phyloP scores from a whole-genome alignment of 2,329 filamentous ascomycete genomes.

The Cercospora sojina region DNA sequence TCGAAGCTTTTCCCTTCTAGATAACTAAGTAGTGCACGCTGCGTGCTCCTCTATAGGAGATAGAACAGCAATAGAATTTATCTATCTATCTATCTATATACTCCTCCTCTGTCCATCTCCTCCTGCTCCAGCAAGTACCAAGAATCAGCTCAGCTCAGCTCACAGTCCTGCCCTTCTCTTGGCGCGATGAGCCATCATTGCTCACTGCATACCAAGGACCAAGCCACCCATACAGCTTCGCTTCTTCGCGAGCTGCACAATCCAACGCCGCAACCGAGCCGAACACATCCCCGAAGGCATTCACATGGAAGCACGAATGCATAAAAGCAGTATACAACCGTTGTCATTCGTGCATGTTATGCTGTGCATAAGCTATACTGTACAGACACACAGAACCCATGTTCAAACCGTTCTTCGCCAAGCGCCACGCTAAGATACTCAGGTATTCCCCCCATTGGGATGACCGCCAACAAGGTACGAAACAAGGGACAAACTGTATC shows the following conservation, averaged over 20 bases:
- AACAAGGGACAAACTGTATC: background rate
- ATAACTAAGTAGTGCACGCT: too few species aligned
- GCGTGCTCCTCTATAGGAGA: too few species aligned
- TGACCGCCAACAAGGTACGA: slow-evolving; percentile 3
- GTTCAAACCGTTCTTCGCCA: background rate
- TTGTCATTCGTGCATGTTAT: background rate
- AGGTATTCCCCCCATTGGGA: background rate
- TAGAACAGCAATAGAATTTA: too few species aligned
- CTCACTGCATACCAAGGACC: background rate
- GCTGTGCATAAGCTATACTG: background rate
- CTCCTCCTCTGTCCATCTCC: background rate
- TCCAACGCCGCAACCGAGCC: background rate
- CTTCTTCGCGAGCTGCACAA: background rate
- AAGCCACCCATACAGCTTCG: background rate
- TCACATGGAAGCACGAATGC: background rate
- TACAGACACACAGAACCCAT: background rate
- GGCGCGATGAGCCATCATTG: slow-evolving; percentile 3
- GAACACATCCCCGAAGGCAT: background rate
- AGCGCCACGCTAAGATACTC: slow-evolving; percentile 6
- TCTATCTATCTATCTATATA: too few species aligned
- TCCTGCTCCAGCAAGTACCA: background rate
- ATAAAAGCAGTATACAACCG: background rate
- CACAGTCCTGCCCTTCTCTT: background rate
- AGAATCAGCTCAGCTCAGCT: background rate
- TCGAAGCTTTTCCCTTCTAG: too few species aligned